A percentile compares a stretch with the other conserved stretches of the same genome.
Evolutionary conservation across 768 basidiomycete species (phyloP).

Genomic region (Psilocybe cubensis): DNA sequence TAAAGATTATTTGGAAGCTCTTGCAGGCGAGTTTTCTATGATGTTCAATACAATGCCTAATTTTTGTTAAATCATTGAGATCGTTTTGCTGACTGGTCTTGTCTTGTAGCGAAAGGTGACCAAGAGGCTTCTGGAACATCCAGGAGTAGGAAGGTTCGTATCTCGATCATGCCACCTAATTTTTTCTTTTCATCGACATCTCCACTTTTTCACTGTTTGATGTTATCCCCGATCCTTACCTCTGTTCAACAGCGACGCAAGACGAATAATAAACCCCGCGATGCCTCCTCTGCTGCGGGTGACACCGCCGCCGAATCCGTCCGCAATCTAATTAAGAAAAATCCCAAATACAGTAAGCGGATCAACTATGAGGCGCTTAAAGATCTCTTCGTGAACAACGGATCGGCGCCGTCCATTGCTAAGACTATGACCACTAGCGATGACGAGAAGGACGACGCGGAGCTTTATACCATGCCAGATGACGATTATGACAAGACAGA

Average conservation of each 20-base stretch:
- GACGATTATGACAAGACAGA: slow-evolving; percentile 37
- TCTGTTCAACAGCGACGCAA: slow-evolving; percentile 63
- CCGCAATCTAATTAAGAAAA: slow-evolving; percentile 80
- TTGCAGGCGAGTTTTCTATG: slow-evolving; percentile 65
- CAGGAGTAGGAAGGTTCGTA: slow-evolving; percentile 82
- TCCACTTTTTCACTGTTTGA: slow-evolving; percentile 11
- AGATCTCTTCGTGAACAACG: slow-evolving; percentile 66
- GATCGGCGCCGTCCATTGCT: slow-evolving; percentile 30
- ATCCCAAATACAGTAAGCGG: slow-evolving; percentile 85
- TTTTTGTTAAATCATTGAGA: slow-evolving; percentile 21
- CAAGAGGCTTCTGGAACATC: slow-evolving; percentile 46
- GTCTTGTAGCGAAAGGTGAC: slow-evolving; percentile 67
- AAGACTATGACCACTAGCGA: slow-evolving; percentile 32
- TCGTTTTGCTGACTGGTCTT: slow-evolving; percentile 25
- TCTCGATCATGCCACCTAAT: slow-evolving; percentile 42
- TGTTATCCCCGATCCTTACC: slow-evolving; percentile 11
- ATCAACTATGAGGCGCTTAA: slow-evolving; percentile 94
- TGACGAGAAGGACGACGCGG: slow-evolving; percentile 50
- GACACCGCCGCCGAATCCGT: slow-evolving; percentile 79
- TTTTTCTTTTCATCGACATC: slow-evolving; percentile 5
- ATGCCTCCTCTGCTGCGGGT: slow-evolving; percentile 71
- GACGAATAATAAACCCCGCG: slow-evolving; percentile 63
- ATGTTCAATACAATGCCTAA: neutral
- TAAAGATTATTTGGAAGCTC: slow-evolving; percentile 84
- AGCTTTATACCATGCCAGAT: slow-evolving; percentile 40